phyloP scores from a whole-genome alignment of 768 basidiomycete genomes.

The Collybia sordida region DNA sequence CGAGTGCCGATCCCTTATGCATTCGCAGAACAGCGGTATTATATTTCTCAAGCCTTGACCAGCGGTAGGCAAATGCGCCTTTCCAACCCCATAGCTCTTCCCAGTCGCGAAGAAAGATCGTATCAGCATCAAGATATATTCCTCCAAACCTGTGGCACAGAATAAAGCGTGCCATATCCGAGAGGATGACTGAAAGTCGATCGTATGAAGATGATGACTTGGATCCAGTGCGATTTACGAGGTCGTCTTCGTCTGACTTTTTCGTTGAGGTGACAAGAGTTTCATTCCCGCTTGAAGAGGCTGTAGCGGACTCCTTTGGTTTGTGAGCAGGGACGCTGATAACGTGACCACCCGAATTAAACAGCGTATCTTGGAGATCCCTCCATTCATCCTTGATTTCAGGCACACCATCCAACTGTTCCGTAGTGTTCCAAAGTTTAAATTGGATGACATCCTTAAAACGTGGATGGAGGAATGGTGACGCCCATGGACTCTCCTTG shows the following conservation, averaged over 20 bases:
- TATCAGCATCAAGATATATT: constrained; percentile 93
- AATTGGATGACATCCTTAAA: constrained; percentile 90
- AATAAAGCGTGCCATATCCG: constrained; percentile 96
- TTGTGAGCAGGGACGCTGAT: constrained; percentile 55
- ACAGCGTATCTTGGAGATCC: constrained; percentile 64
- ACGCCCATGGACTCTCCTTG: constrained; percentile 83
- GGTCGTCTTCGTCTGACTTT: constrained; percentile 48
- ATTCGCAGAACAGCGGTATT: constrained; percentile 92
- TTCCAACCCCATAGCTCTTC: constrained; percentile 96
- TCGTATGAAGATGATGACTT: constrained; percentile 88
- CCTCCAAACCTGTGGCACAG: constrained; percentile 93
- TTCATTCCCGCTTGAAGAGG: constrained; percentile 46
- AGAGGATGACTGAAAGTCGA: constrained; percentile 86
- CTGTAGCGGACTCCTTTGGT: constrained; percentile 22
- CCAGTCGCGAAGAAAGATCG: constrained; percentile 91
- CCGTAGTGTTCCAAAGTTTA: constrained; percentile 96
- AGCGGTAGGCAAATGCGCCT: constrained; percentile 92
- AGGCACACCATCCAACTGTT: constrained; percentile 84
- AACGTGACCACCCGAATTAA: constrained; percentile 85
- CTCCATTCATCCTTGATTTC: constrained; percentile 92
- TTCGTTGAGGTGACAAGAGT: constrained; percentile 43
- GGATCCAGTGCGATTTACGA: constrained; percentile 80
- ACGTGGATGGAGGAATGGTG: constrained; percentile 86
- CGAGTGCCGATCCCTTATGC: constrained; percentile 86
- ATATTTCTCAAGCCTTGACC: constrained; percentile 90